Percentiles rank a stretch among this genome's conserved stretches.
phyloP scores from a whole-genome alignment of 495 filamentous ascomycete genomes.

The Sabuloglossum arenarium region DNA sequence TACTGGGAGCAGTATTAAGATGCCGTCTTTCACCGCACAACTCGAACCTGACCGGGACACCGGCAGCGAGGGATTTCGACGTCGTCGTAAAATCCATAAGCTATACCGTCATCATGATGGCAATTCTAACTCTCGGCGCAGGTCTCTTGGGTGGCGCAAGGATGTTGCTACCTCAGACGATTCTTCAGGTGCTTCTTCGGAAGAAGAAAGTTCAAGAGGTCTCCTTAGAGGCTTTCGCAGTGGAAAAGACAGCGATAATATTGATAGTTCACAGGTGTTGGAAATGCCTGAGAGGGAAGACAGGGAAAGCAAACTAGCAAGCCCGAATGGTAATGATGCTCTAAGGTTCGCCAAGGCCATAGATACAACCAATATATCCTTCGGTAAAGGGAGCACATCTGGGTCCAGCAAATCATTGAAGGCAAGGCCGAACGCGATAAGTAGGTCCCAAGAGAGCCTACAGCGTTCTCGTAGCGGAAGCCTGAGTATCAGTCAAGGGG shows the following conservation, averaged over 20 bases:
- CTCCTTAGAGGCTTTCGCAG: background rate
- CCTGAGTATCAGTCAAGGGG: background rate
- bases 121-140: background rate
- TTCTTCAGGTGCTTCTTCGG: background rate
- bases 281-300: slow-evolving; percentile 36
- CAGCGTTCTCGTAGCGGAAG: background rate
- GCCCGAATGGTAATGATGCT: background rate
- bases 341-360: background rate
- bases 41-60: background rate
- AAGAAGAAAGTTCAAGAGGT: background rate
- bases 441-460: background rate
- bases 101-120: background rate
- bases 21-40: slow-evolving; percentile 3
- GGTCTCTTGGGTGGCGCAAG: background rate
- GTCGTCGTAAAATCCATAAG: background rate
- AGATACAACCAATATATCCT: background rate
- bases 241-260: slow-evolving; percentile 11
- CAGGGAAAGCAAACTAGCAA: slow-evolving; percentile 11
- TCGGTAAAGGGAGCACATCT: background rate
- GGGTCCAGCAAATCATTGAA: background rate
- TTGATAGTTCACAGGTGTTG: slow-evolving; percentile 38
- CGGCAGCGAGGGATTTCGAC: slow-evolving; percentile 2
- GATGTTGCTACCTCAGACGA: background rate
- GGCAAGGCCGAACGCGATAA: background rate
- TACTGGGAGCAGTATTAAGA: background rate